Percentiles rank a stretch among this genome's conserved stretches.
These are phyloP conservation scores for Blumeria graminis DNA, from an alignment of 2,329 filamentous ascomycete species.

Conservation along the genomic window DNA sequence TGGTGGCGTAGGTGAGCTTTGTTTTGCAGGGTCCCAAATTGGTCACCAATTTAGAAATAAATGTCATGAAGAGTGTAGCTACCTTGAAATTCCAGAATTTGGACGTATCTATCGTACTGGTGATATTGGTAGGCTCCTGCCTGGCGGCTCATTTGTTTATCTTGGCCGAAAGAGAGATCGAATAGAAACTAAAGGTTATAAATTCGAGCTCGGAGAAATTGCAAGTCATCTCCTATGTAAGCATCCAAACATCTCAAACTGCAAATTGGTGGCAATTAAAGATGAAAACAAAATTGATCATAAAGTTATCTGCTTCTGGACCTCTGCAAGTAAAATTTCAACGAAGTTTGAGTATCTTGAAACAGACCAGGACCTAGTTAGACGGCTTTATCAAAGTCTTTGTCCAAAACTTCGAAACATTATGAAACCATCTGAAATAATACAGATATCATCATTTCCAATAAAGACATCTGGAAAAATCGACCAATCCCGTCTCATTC, in stretches of 20 bases:
- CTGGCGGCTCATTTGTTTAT: conserved; percentile 52
- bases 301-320: conserved; percentile 46
- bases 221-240: conserved; percentile 29
- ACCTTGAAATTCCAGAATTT: conserved; percentile 41
- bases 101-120: conserved; percentile 64
- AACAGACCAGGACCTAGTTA: conserved; percentile 16
- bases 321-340: conserved; percentile 17
- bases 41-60: conserved; percentile 48
- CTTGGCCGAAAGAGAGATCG: conserved; percentile 54
- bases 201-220: conserved; percentile 59
- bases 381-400: conserved; percentile 29
- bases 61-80: conserved; percentile 37
- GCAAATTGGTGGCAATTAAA: conserved; percentile 34
- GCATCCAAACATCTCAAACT: conserved; percentile 26
- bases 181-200: conserved; percentile 57
- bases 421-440: conserved; percentile 53
- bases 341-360: conserved; percentile 14
- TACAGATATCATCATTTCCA: conserved; percentile 47
- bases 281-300: conserved; percentile 18
- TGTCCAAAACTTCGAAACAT: conserved; percentile 38
- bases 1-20: conserved; percentile 60
- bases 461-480: conserved; percentile 53
- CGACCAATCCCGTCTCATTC: conserved; percentile 30
- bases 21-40: conserved; percentile 68
- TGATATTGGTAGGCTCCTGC: conserved; percentile 56